Conservation (phyloP, 192 early-diverging fungal species). For the Backusella psychrophila region DNA sequence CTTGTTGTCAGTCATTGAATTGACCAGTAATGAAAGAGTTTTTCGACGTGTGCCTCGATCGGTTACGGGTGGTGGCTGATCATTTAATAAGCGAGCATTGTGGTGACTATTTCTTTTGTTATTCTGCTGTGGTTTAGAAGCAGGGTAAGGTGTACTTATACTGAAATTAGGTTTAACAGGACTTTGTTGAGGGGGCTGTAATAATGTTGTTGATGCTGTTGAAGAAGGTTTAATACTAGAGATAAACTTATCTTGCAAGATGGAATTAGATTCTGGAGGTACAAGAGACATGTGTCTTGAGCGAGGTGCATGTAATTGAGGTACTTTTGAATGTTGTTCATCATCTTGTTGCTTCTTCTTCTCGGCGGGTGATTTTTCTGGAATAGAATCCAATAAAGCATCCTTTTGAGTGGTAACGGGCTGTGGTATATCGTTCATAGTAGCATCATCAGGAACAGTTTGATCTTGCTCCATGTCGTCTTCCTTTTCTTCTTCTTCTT, state of each 20-base stretch:
- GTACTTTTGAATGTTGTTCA: background rate
- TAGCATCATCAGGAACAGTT: background rate
- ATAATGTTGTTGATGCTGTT: background rate
- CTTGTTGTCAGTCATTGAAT: slow-evolving; percentile 24
- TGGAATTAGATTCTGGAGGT: slow-evolving; percentile 20
- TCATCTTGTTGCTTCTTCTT: background rate
- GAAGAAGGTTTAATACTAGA: slow-evolving; percentile 26
- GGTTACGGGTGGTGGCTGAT: background rate
- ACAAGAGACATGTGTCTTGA: slow-evolving; percentile 7
- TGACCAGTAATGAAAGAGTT: slow-evolving; percentile 32
- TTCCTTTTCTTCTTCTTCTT: background rate
- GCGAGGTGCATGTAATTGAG: background rate
- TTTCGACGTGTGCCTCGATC: slow-evolving; percentile 32
- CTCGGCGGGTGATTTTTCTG: background rate
- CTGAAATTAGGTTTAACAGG: slow-evolving; percentile 13
- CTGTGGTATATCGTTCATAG: background rate
- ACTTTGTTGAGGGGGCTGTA: background rate
- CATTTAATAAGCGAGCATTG: background rate
- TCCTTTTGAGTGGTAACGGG: background rate
- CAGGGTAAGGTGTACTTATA: slow-evolving; percentile 23
- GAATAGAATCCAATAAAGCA: background rate
- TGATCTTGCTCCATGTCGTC: background rate
- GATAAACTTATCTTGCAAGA: slow-evolving; percentile 34
- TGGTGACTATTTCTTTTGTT: background rate
- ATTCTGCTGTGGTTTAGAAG: background rate